Evolutionary conservation across 129 eudicot genomes (phyloP), one percentile per base, ranked within the genome.

Genomic region (Ambrosia trifida): DNA sequence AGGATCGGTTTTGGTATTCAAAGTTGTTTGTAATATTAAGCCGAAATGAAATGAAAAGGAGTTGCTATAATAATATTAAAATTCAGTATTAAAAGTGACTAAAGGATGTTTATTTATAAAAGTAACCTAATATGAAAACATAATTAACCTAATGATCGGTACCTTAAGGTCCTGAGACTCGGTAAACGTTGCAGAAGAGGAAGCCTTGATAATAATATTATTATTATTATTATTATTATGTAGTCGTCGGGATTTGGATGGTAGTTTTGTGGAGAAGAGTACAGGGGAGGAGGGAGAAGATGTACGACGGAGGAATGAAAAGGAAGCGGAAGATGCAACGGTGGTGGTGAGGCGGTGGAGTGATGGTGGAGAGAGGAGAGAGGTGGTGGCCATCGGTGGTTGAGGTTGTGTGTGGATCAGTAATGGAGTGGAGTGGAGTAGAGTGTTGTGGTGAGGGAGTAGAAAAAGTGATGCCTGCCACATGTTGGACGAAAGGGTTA

Each of bases 121-220:
- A n/a, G n/a, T n/a, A n/a, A n/a, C n/a, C n/a, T n/a, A n/a, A n/a
- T n/a, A n/a, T n/a, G n/a, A n/a, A n/a, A n/a, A n/a, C n/a, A n/a
- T n/a, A n/a, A n/a, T n/a, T n/a, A n/a, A n/a, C n/a, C n/a, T n/a
- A n/a, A n/a, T n/a, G n/a, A n/a, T n/a, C n/a, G n/a, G n/a, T n/a
- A 92, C 98, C 96, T 89, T 87, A 58, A 93, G 87, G 70, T 79
- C 91, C 58, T 70, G 87, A 28, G 88, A 82, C 19, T 87, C 84
- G 4, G 86, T 38, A 65, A 76, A 72, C 11, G 87, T 68, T 1
- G 96, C 46, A 33, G 94, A 72, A 24, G 86, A 82, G 41, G 95
- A 84, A 46, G 88, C 88, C 73, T 56, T 83, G 17, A 78, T 43
- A n/a, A 69, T 24, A 52, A 68, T 24, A 24, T 24, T 24, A 24